Base-by-base conservation (phyloP, 164 flowering plant species). In the Kalanchoe fedtschenkoi region DNA sequence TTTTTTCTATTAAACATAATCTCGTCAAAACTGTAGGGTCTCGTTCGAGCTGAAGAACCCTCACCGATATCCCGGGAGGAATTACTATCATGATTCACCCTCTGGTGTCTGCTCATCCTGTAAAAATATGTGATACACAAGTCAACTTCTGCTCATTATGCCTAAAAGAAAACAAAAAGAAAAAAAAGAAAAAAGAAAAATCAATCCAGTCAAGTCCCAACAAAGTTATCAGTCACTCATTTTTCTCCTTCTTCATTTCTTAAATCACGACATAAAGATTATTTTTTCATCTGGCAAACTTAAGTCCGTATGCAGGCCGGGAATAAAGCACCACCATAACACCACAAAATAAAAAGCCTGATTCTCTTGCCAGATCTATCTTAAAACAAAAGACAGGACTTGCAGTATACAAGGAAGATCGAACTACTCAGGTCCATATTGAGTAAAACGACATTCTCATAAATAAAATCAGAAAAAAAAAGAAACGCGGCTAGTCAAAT, bases 11-110 rank as follows among this genome's bases (percentile, higher is more conserved):
- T 79, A 51, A 66, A 73, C 93, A 91, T 83, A 46, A 91, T 82
- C 69, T 91, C 89, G 34, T 87, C 95, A 71, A 71, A 87, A 71
- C 86, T 91, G 57, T 80, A 73, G 51, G 99, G 97, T 68, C 99
- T 82, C 60, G 97, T 91, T 61, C 97, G 75, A 62, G 99, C 99
- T 64, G 97, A 75, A 64, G 87, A 84, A 51, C 88, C 96, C 44
- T 78, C 95, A 70, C 71, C 15, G 6, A 9, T n/a, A 58, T 33
- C 61, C 13, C 13, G 32, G 28, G 56, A 51, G 4, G 32, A 11
- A 11, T 26, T 51, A 51, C 32, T 13, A 1, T 26, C 32, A 22
- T 26, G 32, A 51, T 26, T 51, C 56, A n/a, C 56, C 30, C 26
- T 51, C 33, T 29, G 32, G 32, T 11, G 56, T 13, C 16, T 51